Base-by-base conservation (phyloP, 2,329 filamentous ascomycete species). In the Anisogramma anomala region DNA sequence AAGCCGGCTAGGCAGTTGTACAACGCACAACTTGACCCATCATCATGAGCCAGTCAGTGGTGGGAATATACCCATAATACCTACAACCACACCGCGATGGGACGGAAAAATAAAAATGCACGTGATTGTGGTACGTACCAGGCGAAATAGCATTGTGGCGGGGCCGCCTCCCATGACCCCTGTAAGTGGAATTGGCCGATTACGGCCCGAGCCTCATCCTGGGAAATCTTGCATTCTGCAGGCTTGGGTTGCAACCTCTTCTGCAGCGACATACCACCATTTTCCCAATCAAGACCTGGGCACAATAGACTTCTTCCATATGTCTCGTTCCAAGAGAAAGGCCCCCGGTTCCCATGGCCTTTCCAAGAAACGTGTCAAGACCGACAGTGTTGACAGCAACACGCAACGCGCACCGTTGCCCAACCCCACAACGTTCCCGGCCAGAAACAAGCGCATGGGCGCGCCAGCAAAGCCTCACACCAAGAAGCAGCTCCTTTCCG, bases 401-500 rank as follows among this genome's bases (percentile, higher is more conserved):
- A 20, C 18, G 26, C 35, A 36, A 30, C 13, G 23, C 33, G 36
- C 36, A 20, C 42, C 49, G 10, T 38, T 47, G 31, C 38, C 54
- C 22, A 58, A 58, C 40, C 41, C 45, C 13, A 33, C 39, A 11
- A 47, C 39, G 5, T 44, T 47, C 31, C 23, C 26, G 14, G 34
- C 27, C 6, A 43, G 40, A 11, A 47, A 47, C 36, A 46, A 48
- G 34, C 9, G 13, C 11, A 42, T 32, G 14, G 43, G 33, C 22
- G 40, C 39, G 11, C 33, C 40, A 7, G 14, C 27, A 5, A 45
- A 45, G 27, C 51, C 53, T 5, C 49, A 50, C 6, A 48, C 62
- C 20, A 58, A 60, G 37, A 60, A 60, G 46, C 51, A 53, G 25
- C 60, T 58, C 3, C 43, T 46, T 2, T 38, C 45, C 42, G 57